Evolutionary conservation across 148 eudicot species (phyloP).

Genomic region (Rhododendron williamsianum): DNA sequence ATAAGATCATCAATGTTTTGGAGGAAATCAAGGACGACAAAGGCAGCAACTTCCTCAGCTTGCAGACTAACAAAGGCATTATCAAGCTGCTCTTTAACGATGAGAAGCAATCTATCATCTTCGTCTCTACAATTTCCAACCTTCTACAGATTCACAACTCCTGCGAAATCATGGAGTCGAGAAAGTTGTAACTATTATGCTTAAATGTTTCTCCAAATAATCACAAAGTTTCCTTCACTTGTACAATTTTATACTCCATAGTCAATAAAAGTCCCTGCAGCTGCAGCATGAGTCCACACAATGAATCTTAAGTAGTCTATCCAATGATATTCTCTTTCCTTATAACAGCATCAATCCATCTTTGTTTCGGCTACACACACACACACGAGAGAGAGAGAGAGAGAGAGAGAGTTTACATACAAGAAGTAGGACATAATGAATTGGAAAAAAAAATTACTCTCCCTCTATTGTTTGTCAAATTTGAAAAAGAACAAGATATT

Average conservation of each 20-base stretch:
- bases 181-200: not conserved
- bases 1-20: constrained; percentile 19
- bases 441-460: not conserved
- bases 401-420: not conserved
- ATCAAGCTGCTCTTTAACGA: constrained; percentile 30
- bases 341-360: not conserved
- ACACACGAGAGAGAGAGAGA: not conserved
- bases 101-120: constrained; percentile 22
- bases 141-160: constrained; percentile 18
- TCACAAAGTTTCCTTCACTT: not conserved
- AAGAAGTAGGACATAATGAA: not conserved
- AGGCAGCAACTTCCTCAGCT: constrained; percentile 16
- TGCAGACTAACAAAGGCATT: constrained; percentile 28
- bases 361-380: not conserved
- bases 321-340: not conserved
- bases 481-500: not conserved
- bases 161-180: not conserved
- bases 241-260: not conserved
- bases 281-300: not conserved
- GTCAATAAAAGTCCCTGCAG: not conserved
- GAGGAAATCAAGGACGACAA: constrained; percentile 16
- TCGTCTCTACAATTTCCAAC: constrained; percentile 26
- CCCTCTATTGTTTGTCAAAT: not conserved
- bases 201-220: not conserved
- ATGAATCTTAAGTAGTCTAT: not conserved